These are phyloP conservation scores for Ceratocystis harringtonii DNA, from an alignment of 2,329 filamentous ascomycete genomes.

Conservation along the genomic window DNA sequence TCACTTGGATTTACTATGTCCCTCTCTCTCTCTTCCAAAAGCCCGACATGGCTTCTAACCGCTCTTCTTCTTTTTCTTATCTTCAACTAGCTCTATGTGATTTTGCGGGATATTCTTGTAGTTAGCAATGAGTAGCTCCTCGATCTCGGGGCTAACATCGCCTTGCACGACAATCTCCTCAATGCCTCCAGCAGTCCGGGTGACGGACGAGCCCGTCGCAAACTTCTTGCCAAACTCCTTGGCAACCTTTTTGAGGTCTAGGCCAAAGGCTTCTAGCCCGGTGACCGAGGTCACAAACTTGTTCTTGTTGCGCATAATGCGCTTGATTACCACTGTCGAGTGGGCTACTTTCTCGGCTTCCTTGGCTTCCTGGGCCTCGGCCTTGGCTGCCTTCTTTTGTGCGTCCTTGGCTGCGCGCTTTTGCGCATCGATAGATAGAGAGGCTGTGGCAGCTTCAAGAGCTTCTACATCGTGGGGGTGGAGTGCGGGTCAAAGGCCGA, in stretches of 20 bases:
- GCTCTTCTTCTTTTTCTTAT: conserved; percentile 69
- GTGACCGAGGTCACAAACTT: conserved; percentile 92
- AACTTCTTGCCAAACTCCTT: conserved; percentile 99
- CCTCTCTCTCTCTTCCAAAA: background rate
- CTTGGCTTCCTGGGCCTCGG: conserved; percentile 70
- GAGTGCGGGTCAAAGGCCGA: background rate
- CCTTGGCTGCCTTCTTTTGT: conserved; percentile 91
- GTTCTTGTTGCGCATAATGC: conserved; percentile 94
- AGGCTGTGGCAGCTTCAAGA: conserved; percentile 67
- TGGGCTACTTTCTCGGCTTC: conserved; percentile 69
- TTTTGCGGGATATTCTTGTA: conserved; percentile 86
- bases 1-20: background rate
- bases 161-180: conserved; percentile 98
- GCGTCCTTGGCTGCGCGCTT: conserved; percentile 93
- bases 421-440: conserved; percentile 78
- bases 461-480: conserved; percentile 40
- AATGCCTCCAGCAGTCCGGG: conserved; percentile 67
- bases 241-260: conserved; percentile 83
- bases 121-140: conserved; percentile 78
- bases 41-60: conserved; percentile 19
- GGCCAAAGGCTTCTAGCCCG: conserved; percentile 75
- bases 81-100: conserved; percentile 87
- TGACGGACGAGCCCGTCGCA: conserved; percentile 83
- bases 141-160: conserved; percentile 86
- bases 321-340: conserved; percentile 79